Evolutionary conservation across 2,329 filamentous ascomycete genomes (phyloP), one percentile per base, ranked within the genome.

Genomic region (Xylariaceae sp.): DNA sequence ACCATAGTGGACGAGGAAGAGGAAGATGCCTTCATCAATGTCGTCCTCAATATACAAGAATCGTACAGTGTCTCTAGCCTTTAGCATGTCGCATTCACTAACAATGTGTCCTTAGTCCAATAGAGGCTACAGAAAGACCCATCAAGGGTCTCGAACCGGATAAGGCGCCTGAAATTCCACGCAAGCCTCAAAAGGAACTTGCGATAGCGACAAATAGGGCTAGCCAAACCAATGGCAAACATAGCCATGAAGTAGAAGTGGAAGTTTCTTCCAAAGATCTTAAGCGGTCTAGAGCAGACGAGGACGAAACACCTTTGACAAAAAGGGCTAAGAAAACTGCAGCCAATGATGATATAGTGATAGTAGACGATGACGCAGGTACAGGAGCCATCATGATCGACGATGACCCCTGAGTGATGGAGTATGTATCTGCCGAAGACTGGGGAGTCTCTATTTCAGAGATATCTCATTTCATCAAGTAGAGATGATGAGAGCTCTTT

Each of bases 1-100:
- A 95, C 90, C 0, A 77, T 97, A 46, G 86, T 88, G n/a, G 94
- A 95, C 51, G 88, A 91, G 40, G 88, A 92, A 47, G 87, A 91
- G 35, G 80, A 87, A 1, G 79, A 84, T 41, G 81, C 88, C 0
- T 86, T 89, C 55, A 87, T 96, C 50, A 93, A 97, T 59, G 80
- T 97, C 2, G 81, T 93, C 45, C 77, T 97, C 11, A 81, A 84
- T 59, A 78, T 91, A 47, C 80, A 85, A 62, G 80, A 85, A 69
- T 76, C 80, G 82, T 87, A 77, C 48, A 81, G 73, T 42, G 11
- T 46, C 40, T 24, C 21, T 21, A 27, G 13, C 48, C 57, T 59
- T 15, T 50, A 65, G 16, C 60, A 63, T 23, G 50, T 63, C 58
- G 55, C 33, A 43, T 35, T 40, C 49, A 40, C 70, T 64, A 27